Percentiles rank a stretch among this genome's conserved stretches.
These are phyloP conservation scores for Pezizomycotina sp. DNA, from an alignment of 2,329 filamentous ascomycete species.

Conservation along the genomic window DNA sequence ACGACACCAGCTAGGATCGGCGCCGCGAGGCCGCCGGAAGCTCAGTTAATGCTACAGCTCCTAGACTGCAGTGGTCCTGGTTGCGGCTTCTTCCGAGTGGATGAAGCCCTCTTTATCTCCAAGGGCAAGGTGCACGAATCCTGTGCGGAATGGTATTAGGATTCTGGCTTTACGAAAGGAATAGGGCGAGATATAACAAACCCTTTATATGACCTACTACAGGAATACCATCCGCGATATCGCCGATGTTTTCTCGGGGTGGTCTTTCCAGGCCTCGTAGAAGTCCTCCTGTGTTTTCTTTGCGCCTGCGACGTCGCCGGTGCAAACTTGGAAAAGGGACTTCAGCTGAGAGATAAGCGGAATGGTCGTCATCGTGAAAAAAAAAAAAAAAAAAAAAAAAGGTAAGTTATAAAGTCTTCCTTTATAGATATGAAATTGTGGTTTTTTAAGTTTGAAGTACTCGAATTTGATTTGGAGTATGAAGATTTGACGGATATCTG, in stretches of 20 bases:
- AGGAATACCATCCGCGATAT: not conserved
- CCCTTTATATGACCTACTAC: slow-evolving; percentile 1
- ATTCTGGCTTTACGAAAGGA: not conserved
- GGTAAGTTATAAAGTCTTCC: too few relatives aligned
- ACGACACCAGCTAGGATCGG: slow-evolving; percentile 1
- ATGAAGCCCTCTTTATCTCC: slow-evolving; percentile 1
- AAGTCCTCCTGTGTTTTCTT: not conserved
- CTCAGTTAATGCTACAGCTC: not conserved
- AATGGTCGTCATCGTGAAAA: not conserved
- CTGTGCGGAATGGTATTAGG: not conserved
- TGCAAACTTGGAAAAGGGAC: not conserved
- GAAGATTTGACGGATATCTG: too few relatives aligned
- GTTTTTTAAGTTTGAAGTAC: too few relatives aligned
- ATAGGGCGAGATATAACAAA: not conserved
- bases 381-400: slow-evolving; percentile 1
- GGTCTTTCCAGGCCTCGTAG: not conserved
- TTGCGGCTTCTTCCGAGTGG: not conserved
- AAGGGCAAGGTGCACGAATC: slow-evolving; percentile 1
- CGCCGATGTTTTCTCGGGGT: not conserved
- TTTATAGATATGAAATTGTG: too few relatives aligned
- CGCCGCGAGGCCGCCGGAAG: slow-evolving; percentile 1
- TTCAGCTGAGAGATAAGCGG: not conserved
- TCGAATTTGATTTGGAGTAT: too few relatives aligned
- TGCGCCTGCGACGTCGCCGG: not conserved
- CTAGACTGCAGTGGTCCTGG: slow-evolving; percentile 1